A percentile compares a stretch with the other conserved stretches of the same genome.
Evolutionary conservation across 2,329 filamentous ascomycete species (phyloP).

Genomic region (Penicillium frequentans): DNA sequence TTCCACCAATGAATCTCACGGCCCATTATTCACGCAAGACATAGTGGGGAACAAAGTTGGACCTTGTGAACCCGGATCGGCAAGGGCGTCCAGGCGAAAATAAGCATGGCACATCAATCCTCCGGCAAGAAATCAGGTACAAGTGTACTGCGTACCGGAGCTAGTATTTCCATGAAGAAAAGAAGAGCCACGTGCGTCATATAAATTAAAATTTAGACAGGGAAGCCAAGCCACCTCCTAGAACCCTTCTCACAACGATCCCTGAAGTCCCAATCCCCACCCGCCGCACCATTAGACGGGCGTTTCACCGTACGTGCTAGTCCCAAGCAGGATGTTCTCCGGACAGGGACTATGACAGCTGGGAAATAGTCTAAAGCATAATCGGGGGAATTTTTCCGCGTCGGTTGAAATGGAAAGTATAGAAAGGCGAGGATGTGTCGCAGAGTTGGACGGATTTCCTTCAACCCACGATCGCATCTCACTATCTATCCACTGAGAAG

Average conservation of each 20-base stretch:
- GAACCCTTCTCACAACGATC: neutral
- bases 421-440: neutral
- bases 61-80: neutral
- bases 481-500: neutral
- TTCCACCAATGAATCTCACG: neutral
- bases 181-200: neutral
- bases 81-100: neutral
- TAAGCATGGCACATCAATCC: neutral
- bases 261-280: conserved; percentile 2
- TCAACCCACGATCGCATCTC: neutral
- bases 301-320: conserved; percentile 10
- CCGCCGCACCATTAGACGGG: neutral
- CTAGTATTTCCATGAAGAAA: neutral
- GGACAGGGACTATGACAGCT: neutral
- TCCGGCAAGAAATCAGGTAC: neutral
- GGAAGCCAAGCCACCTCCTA: neutral
- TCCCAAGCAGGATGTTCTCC: conserved; percentile 1
- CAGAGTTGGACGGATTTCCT: neutral
- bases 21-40: neutral
- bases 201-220: neutral
- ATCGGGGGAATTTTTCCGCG: neutral
- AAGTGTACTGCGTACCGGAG: neutral
- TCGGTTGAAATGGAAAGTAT: neutral
- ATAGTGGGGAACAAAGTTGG: neutral
- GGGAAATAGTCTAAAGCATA: neutral